Base-by-base conservation (phyloP, 2,329 filamentous ascomycete genomes). In the Epichloe festucae region DNA sequence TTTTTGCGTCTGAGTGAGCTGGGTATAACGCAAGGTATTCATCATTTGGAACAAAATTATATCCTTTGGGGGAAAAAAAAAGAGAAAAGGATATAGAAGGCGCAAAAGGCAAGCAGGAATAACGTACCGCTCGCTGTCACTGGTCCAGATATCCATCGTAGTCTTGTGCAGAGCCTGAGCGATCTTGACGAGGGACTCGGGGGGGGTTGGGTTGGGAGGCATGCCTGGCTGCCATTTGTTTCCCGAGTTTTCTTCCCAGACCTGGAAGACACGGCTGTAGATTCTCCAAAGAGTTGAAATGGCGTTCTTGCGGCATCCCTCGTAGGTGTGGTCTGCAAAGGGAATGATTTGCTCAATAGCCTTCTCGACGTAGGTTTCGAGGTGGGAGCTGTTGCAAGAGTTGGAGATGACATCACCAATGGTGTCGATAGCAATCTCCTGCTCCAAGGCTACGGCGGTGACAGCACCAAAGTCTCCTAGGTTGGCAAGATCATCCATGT, bases 1-100 rank as follows among this genome's bases (percentile, higher is more conserved):
- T 73, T 78, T 73, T 78, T 73, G 87, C 84, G 84, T 97, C 86
- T 87, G 88, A 95, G 90, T 96, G 91, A 96, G 90, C 90, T 96
- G 90, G 89, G 91, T 91, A 80, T 91, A 90, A 90, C 88, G 87
- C 82, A 81, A 74, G 70, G 75, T 79, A 76, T 72, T 95, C 89
- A 96, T 96, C 89, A 89, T 84, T 63, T 71, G 65, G 67, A 64
- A 49, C 58, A 19, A 34, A 3, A 11, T 8, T 17, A 27, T 8
- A 31, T 36, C 14, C 4, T 27, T 12, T 15, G 14, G 6, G n/a
- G 6, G 7, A 2, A 6, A n/a, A 23, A 56, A 49, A 52, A 56
- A 53, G 40, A 15, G 6, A 57, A 53, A 41, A 21, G 3, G 3
- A 23, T 17, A 12, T 27, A 40, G 8, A 48, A 7, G 40, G n/a